phyloP scores from a whole-genome alignment of 1,139 yeast genomes.

The Scheffersomyces insectosa region DNA sequence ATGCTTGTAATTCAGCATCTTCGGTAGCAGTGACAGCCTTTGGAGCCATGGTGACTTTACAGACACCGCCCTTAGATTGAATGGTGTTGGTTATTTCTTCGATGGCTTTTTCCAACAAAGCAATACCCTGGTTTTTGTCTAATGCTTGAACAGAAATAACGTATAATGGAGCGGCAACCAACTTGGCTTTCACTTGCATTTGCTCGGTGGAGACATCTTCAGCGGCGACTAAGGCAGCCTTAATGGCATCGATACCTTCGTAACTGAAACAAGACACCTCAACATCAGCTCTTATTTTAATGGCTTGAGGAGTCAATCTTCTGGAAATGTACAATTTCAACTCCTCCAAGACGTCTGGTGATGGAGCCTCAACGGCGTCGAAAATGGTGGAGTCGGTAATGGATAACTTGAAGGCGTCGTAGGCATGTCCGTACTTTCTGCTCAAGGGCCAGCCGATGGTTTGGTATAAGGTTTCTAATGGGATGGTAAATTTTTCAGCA shows the following conservation, averaged over 20 bases:
- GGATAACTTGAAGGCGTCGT: constrained; percentile 95
- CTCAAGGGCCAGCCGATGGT: constrained; percentile 97
- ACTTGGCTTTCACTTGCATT: constrained; percentile 84
- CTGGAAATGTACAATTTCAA: constrained; percentile 83
- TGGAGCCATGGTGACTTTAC: constrained; percentile 96
- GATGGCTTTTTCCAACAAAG: constrained; percentile 75
- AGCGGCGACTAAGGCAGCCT: constrained; percentile 82
- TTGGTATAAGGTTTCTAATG: constrained; percentile 83
- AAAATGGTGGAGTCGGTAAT: constrained; percentile 90
- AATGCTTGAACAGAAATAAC: constrained; percentile 91
- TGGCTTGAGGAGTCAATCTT: constrained; percentile 96
- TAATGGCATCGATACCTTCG: constrained; percentile 97
- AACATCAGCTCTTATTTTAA: constrained; percentile 95
- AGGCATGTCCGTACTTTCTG: constrained; percentile 93
- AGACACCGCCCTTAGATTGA: constrained; percentile 75
- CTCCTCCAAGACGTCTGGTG: constrained; percentile 73
- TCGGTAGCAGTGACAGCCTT: constrained; percentile 98
- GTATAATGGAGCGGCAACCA: constrained; percentile 97
- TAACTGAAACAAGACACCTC: constrained; percentile 97
- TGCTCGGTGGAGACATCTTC: constrained; percentile 82
- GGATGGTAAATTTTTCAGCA: constrained; percentile 91
- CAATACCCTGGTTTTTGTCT: constrained; percentile 87
- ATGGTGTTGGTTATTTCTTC: constrained; percentile 71
- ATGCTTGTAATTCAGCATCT: constrained; percentile 95
- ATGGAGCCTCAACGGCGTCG: constrained; percentile 75